Evolutionary conservation across 352 stramenopile species (phyloP).

Genomic region (Globisporangium heterothallicum): DNA sequence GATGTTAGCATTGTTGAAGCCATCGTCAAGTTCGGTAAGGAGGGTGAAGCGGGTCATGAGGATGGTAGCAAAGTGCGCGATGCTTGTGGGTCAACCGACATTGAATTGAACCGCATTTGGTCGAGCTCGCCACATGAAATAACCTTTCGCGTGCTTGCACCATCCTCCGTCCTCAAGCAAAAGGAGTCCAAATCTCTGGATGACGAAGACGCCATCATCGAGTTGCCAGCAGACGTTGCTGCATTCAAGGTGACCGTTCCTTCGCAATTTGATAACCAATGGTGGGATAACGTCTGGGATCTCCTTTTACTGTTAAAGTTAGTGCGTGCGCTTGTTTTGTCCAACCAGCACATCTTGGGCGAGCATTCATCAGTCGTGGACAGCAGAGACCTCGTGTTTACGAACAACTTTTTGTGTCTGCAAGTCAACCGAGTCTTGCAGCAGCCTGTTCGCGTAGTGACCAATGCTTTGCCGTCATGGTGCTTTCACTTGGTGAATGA

Average conservation of each 20-base stretch:
- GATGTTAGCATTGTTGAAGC: slow-evolving; percentile 67
- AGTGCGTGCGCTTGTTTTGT: slow-evolving; percentile 23
- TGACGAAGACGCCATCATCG: neutral
- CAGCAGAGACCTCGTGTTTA: slow-evolving; percentile 21
- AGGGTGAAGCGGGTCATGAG: slow-evolving; percentile 2
- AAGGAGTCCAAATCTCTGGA: neutral
- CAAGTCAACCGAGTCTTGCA: slow-evolving; percentile 53
- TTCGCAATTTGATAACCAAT: slow-evolving; percentile 5
- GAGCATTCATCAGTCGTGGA: neutral
- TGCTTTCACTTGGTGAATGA: slow-evolving; percentile 44
- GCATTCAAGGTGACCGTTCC: neutral
- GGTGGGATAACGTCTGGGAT: slow-evolving; percentile 65
- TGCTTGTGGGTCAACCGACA: slow-evolving; percentile 1
- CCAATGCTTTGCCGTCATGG: slow-evolving; percentile 53
- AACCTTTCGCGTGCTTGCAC: slow-evolving; percentile 36
- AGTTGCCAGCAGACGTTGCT: neutral
- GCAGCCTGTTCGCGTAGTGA: slow-evolving; percentile 60
- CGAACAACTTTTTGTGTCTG: slow-evolving; percentile 55
- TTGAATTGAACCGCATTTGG: slow-evolving; percentile 33
- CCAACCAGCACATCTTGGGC: neutral
- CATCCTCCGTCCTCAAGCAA: slow-evolving; percentile 4
- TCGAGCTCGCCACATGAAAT: slow-evolving; percentile 42
- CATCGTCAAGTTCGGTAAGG: slow-evolving; percentile 44
- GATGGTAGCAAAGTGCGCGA: slow-evolving; percentile 1
- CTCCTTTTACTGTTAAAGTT: slow-evolving; percentile 42